A percentile compares a stretch with the other conserved stretches of the same genome.
These are phyloP conservation scores for Pisolithus thermaeus DNA, from an alignment of 1,284 basidiomycete species.

Conservation along the genomic window DNA sequence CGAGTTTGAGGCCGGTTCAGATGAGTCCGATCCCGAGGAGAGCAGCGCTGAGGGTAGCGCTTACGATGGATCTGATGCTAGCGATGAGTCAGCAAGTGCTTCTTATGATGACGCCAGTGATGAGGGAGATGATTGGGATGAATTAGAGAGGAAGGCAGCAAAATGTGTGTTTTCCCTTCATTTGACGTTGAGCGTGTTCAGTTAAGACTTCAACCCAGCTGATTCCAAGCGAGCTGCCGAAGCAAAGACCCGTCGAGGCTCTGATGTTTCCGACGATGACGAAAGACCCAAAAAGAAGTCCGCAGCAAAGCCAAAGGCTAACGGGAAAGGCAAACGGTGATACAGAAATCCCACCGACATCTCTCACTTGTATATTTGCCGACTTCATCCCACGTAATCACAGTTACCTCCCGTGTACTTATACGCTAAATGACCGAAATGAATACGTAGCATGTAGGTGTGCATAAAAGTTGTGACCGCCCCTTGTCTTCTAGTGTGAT, in stretches of 20 bases:
- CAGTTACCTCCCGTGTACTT: slow-evolving; percentile 2
- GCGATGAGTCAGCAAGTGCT: slow-evolving; percentile 58
- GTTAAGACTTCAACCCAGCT: slow-evolving; percentile 35
- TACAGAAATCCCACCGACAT: neutral
- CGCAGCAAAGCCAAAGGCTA: slow-evolving; percentile 29
- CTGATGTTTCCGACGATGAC: slow-evolving; percentile 60
- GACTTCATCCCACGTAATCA: neutral
- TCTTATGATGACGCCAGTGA: slow-evolving; percentile 72
- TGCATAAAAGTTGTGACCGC: neutral
- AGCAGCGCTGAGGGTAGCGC: slow-evolving; percentile 53
- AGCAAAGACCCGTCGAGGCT: slow-evolving; percentile 45
- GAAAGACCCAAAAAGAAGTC: slow-evolving; percentile 64
- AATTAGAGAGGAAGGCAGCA: slow-evolving; percentile 85
- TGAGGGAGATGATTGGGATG: slow-evolving; percentile 93
- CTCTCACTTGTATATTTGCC: slow-evolving; percentile 1
- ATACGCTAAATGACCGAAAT: neutral
- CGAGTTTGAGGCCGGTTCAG: slow-evolving; percentile 69
- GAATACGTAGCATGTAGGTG: neutral
- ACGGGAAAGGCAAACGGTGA: slow-evolving; percentile 40
- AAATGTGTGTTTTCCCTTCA: slow-evolving; percentile 48
- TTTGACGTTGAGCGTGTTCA: neutral
- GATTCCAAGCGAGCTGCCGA: slow-evolving; percentile 59
- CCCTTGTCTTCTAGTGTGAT: slow-evolving; percentile 2
- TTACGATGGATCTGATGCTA: slow-evolving; percentile 58
- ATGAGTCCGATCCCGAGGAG: slow-evolving; percentile 47